Percentiles rank a stretch among this genome's conserved stretches.
These are phyloP conservation scores for Allomyces macrogynus DNA, from an alignment of 192 early-diverging fungal species.

Conservation along the genomic window DNA sequence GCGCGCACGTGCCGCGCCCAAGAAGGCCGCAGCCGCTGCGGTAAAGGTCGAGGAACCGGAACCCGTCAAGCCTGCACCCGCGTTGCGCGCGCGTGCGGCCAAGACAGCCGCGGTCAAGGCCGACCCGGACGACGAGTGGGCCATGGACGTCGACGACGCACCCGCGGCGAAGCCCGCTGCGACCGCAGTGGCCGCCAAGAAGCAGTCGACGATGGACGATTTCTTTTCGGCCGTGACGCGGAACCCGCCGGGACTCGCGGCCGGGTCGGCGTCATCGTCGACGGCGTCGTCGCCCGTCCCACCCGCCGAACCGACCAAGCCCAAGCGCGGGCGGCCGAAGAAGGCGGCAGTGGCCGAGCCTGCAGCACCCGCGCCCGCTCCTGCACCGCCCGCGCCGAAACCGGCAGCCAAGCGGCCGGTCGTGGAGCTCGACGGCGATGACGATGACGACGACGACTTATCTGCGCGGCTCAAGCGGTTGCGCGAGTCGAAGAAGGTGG, in stretches of 20 bases:
- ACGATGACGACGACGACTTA: too few species aligned
- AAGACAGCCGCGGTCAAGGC: background rate
- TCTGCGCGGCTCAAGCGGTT: too few species aligned
- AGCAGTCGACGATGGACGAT: conserved; percentile 2
- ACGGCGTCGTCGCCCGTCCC: too few species aligned
- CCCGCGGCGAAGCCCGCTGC: conserved; percentile 12
- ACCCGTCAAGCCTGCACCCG: background rate
- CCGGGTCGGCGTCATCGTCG: too few species aligned
- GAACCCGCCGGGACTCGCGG: too few species aligned
- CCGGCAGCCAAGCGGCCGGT: conserved; percentile 14
- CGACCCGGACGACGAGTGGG: conserved; percentile 11
- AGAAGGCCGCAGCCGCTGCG: too few species aligned
- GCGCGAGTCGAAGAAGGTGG: too few species aligned
- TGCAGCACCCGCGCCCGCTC: background rate
- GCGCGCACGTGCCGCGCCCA: background rate
- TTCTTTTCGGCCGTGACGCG: too few species aligned
- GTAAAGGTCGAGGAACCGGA: background rate
- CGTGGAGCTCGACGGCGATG: too few species aligned
- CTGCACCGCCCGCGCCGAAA: conserved; percentile 13
- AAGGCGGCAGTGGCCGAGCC: too few species aligned
- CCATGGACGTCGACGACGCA: conserved; percentile 5
- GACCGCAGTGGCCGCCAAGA: conserved; percentile 9
- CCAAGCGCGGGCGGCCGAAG: too few species aligned
- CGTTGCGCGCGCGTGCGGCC: background rate
- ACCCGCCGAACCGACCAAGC: too few species aligned